Evolutionary conservation across 1,284 basidiomycete species (phyloP), one percentile per base, ranked within the genome.

Genomic region (Tylopilus sp.): DNA sequence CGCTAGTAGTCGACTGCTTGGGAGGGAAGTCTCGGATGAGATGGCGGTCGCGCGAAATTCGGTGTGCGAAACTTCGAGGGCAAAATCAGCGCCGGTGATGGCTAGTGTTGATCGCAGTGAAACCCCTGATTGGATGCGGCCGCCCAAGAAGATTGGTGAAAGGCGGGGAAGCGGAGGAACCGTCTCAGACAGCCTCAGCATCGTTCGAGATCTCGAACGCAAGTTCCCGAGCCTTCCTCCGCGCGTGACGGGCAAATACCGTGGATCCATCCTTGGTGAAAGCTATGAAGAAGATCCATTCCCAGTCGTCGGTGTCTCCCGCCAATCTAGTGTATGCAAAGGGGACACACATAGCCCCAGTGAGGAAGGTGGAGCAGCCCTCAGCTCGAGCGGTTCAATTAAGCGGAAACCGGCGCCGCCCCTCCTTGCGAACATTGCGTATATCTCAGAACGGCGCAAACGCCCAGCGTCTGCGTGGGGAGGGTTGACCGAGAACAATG

Each of bases 191-290:
- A 71, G 65, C 21, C 50, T 75, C 11, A 65, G 69, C 52, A 65
- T 70, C 15, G 71, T 82, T 25, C 74, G 72, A 18, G 75, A 77
- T 31, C 67, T 82, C 48, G 69, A 78, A 11, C 52, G 63, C 30
- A 75, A 75, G 60, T 84, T 83, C 65, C 79, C 82, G 18, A 69
- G 66, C 11, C 68, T 75, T 37, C 75, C 79, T 18, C 68, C 71
- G 21, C 59, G 65, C n/a, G 57, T 67, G 11, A 69, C 62, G 19
- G 64, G 59, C 28, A 65, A 43, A 48, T 65, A 63, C 39, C 66
- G 61, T 2, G 65, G 61, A 30, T 67, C 65, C n/a, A 61, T 67
- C 36, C 60, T 67, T 6, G 61, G 63, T 25, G 49, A 57, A 44
- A 46, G 49, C 34, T 52, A 59, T 33, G 54, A 60, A 39, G 59